Evolutionary conservation across 306 rosid genomes (phyloP), one percentile per base, ranked within the genome.

Genomic region (Quercus glauca): DNA sequence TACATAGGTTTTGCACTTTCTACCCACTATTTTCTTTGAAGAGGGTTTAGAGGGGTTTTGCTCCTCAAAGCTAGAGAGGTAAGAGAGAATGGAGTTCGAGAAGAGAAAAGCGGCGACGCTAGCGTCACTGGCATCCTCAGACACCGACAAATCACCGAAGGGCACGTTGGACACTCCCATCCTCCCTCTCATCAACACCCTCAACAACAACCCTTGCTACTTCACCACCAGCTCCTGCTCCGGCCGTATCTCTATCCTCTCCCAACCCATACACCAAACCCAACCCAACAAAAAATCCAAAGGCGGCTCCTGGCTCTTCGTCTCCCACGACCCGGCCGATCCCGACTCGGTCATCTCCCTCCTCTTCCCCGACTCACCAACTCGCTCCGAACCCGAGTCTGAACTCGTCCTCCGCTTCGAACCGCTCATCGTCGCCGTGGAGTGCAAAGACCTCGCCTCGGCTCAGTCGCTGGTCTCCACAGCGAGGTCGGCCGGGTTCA

Each of bases 181-280:
- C 49, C 79, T 95, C 29, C 97, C 94, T 76, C 97, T 95, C 68
- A 64, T 95, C 79, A 81, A 86, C 86, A 73, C 87, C 67, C 81
- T 95, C 76, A 92, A 95, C 76, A 23, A 69, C 43, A 89, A 89
- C 82, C 97, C 94, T 15, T 79, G 29, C 20, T 95, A 78, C 83
- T 95, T 91, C 92, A 95, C 99, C 65, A 92, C 99, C 82, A 92
- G 99, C 60, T 95, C 99, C 35, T 95, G 98, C 86, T 91, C 99
- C 3, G 98, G 99, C 67, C 88, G 99, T 13, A 89, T 95, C 79
- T 91, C 99, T 1, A 89, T 95, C 80, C 97, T 92, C 57, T 85
- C 97, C 31, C 98, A 92, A 69, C 98, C 97, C 2, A 21, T 79
- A n/a, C 29, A 31, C 69, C 18, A 60, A 1, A 0, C 74, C 12